Evolutionary conservation across 1,139 yeast genomes (phyloP).

Genomic region (Nadsonia commutata): DNA sequence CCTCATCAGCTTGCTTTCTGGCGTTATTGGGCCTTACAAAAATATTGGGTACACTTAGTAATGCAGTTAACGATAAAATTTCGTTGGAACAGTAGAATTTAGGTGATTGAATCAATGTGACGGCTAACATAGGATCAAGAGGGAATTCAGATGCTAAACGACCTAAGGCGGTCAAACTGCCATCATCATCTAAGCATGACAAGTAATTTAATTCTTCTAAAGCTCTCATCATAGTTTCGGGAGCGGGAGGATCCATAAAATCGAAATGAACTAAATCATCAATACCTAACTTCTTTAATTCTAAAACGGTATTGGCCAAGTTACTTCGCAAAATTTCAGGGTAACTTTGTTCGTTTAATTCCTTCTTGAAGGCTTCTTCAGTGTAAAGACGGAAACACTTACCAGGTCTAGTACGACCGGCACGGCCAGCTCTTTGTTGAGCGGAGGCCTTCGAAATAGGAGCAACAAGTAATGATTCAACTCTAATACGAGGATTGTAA

Average conservation of each 20-base stretch:
- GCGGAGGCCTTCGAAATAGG: conserved; percentile 97
- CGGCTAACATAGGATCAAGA: conserved; percentile 89
- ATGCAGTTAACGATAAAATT: conserved; percentile 73
- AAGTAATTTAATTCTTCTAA: conserved; percentile 86
- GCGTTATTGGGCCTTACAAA: conserved; percentile 87
- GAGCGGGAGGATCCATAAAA: conserved; percentile 99
- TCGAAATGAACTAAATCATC: conserved; percentile 96
- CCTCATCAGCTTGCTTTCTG: conserved; percentile 82
- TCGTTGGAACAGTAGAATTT: conserved; percentile 81
- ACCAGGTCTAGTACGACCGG: conserved; percentile 98
- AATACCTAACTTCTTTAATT: conserved; percentile 82
- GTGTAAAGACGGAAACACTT: conserved; percentile 93
- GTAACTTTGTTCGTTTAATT: conserved; percentile 83
- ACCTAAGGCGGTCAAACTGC: conserved; percentile 78
- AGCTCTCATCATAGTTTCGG: conserved; percentile 99
- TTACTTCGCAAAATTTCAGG: conserved; percentile 91
- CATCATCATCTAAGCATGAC: conserved; percentile 83
- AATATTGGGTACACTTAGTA: conserved; percentile 86
- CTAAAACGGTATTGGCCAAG: conserved; percentile 81
- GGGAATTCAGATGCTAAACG: conserved; percentile 88
- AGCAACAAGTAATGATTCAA: conserved; percentile 83
- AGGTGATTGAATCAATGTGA: conserved; percentile 77
- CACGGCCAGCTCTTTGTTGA: conserved; percentile 98
- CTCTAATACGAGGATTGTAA: conserved; percentile 90
- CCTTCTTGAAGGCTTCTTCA: conserved; percentile 91